Base-by-base conservation (phyloP, 306 rosid species). In the Delonix regia region DNA sequence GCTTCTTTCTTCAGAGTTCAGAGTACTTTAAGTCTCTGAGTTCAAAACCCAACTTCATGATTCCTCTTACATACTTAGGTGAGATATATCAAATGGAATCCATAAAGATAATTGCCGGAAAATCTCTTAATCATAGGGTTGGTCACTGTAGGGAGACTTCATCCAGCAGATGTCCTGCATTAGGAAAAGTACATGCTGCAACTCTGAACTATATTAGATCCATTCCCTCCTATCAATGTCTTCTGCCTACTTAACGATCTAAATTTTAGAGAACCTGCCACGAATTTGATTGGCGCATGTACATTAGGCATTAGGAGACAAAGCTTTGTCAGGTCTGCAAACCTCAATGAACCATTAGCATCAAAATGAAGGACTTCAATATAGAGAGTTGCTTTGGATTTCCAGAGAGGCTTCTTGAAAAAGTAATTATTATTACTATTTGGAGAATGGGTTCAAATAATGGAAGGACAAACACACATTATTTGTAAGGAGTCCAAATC, bases 181-280 rank as follows among this genome's bases (percentile, higher is more conserved):
- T 39, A 1, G n/a, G 64, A 75, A 60, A 48, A 53, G 41, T 72
- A 42, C 44, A 18, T 39, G 78, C 16, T 41, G 1, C 3, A 16
- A 39, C 33, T 60, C n/a, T 15, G 5, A 60, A 60, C 27, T 60
- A 60, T 14, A 60, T 60, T 28, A 28, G 38, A 27, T 67, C 75
- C 36, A 27, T 47, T 60, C 57, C 24, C 49, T 19, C 30, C 49
- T 45, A 19, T 9, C 9, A 30, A 64, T 51, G 21, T 36, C n/a
- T 5, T 49, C 73, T 30, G 27, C 69, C 28, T 67, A 41, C n/a
- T 10, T 28, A 42, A 8, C 27, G 69, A 9, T 41, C 36, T 65
- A 49, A 65, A 49, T 24, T 77, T 77, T 13, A 15, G 57, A 77
- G 57, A 44, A 28, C 49, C 67, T 78, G 61, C 66, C 44, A 68